A percentile compares a stretch with the other conserved stretches of the same genome.
Conservation (phyloP, 106 monocot species). For the Dendrobium chrysotoxum region DNA sequence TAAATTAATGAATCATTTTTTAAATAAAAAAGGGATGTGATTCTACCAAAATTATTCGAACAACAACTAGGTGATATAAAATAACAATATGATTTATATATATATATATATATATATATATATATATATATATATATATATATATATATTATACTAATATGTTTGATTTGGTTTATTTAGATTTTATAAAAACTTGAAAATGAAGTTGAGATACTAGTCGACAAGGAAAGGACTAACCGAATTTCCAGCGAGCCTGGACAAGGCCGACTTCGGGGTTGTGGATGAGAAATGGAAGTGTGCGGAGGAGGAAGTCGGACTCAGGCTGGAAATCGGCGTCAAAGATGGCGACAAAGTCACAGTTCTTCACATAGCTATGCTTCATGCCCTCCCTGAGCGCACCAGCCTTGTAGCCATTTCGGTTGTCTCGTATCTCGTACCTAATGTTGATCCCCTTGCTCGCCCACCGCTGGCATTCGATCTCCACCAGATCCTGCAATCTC, state of each 20-base stretch:
- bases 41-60: too few species aligned
- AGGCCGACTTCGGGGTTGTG: conserved; percentile 40
- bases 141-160: too few species aligned
- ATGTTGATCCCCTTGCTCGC: conserved; percentile 44
- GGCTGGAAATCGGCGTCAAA: conserved; percentile 63
- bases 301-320: conserved; percentile 38
- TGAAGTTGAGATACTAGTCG: too few species aligned
- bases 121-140: too few species aligned
- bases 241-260: conserved; percentile 50
- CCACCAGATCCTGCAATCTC: conserved; percentile 32
- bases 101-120: too few species aligned
- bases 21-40: too few species aligned
- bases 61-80: too few species aligned
- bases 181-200: too few species aligned
- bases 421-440: conserved; percentile 41
- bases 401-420: conserved; percentile 47
- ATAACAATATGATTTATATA: too few species aligned
- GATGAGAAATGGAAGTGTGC: conserved; percentile 39
- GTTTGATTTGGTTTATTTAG: too few species aligned
- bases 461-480: conserved; percentile 33
- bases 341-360: conserved; percentile 38
- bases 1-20: too few species aligned
- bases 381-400: conserved; percentile 45
- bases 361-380: conserved; percentile 45
- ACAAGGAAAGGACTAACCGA: conserved; percentile 12